Percentiles rank a stretch among this genome's conserved stretches.
These are phyloP conservation scores for Botrytis porri DNA, from an alignment of 2,329 filamentous ascomycete genomes.

Conservation along the genomic window DNA sequence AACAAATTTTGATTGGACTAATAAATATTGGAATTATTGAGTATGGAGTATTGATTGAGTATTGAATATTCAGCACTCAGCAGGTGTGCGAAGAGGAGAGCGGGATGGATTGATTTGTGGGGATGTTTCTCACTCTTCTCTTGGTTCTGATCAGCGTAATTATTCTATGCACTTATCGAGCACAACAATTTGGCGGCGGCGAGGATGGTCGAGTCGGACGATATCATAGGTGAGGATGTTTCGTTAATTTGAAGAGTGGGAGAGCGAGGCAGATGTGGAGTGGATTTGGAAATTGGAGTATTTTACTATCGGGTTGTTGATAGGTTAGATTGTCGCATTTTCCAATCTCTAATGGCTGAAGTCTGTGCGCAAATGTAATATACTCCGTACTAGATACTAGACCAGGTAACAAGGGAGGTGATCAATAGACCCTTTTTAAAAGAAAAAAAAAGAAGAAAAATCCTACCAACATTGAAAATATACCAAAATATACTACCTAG, in stretches of 20 bases:
- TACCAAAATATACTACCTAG: neutral
- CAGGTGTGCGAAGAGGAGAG: neutral
- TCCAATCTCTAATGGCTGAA: neutral
- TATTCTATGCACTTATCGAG: constrained; percentile 4
- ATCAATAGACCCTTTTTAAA: neutral
- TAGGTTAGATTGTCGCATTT: neutral
- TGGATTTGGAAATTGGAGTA: neutral
- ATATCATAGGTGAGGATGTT: neutral
- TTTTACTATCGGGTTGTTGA: neutral
- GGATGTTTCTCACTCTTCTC: neutral
- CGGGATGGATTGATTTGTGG: neutral
- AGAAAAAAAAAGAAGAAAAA: neutral
- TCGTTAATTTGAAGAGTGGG: constrained; percentile 11
- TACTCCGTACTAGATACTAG: too few species aligned
- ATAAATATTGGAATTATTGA: neutral
- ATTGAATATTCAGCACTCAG: neutral
- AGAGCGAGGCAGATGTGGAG: neutral
- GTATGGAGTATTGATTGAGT: neutral
- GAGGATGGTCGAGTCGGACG: constrained; percentile 7
- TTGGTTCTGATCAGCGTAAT: constrained; percentile 9
- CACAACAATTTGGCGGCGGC: neutral
- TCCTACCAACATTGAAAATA: neutral
- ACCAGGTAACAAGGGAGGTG: neutral
- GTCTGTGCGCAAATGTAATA: neutral
- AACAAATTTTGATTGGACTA: neutral